phyloP scores from a whole-genome alignment of 129 eudicot species.

The Smallanthus sonchifolius region DNA sequence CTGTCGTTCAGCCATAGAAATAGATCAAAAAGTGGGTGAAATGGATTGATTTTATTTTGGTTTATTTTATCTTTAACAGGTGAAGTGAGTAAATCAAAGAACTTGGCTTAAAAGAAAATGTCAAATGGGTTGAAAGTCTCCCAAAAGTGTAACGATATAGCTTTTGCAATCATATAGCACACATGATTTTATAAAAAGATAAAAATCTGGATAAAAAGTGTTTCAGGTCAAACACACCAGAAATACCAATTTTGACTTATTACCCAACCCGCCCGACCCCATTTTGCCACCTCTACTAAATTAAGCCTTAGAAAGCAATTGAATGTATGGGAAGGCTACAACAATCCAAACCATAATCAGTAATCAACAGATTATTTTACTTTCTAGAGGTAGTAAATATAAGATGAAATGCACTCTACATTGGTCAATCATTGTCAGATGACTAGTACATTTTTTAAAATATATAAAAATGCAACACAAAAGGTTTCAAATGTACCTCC shows the following conservation, averaged over 20 bases:
- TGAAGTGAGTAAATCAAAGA: background rate
- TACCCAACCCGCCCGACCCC: background rate
- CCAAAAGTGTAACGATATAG: background rate
- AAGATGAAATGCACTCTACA: background rate
- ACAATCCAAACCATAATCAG: background rate
- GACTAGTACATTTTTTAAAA: background rate
- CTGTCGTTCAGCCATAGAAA: constrained; percentile 31
- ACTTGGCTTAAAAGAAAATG: background rate
- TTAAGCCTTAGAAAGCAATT: background rate
- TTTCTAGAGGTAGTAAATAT: background rate
- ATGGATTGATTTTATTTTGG: background rate
- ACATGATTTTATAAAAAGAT: background rate
- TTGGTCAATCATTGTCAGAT: background rate
- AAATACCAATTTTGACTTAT: too few species aligned
- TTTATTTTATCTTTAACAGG: background rate
- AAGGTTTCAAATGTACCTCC: constrained; percentile 47
- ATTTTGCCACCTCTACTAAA: background rate
- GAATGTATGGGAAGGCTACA: too few species aligned
- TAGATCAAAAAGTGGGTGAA: constrained; percentile 4
- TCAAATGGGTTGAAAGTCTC: background rate
- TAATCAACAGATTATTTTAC: background rate
- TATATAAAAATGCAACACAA: background rate
- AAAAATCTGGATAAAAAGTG: background rate
- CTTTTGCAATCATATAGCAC: background rate
- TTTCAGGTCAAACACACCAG: background rate